These are phyloP conservation scores for Arthrobotrys conoides DNA, from an alignment of 2,329 filamentous ascomycete genomes.

Conservation along the genomic window DNA sequence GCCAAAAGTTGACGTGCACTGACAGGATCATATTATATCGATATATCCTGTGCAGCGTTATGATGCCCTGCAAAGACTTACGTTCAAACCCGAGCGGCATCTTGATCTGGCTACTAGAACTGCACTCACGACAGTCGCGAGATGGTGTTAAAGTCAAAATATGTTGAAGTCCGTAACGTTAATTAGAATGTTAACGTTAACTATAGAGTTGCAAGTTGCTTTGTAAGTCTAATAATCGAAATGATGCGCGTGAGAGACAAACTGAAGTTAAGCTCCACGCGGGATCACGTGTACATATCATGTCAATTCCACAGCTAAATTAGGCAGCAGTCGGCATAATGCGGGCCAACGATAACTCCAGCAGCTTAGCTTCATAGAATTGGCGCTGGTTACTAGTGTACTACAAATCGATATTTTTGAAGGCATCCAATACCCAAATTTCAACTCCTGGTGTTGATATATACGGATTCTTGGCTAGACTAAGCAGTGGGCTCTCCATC, in stretches of 20 bases:
- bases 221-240: background rate
- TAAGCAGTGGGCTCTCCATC: background rate
- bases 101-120: background rate
- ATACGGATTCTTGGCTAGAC: background rate
- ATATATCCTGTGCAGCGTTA: too few species aligned
- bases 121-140: background rate
- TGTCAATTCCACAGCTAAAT: background rate
- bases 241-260: background rate
- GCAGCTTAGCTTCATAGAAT: too few species aligned
- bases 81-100: slow-evolving; percentile 64
- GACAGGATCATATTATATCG: too few species aligned
- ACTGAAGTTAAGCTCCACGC: background rate
- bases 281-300: slow-evolving; percentile 26
- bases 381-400: too few species aligned
- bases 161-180: slow-evolving; percentile 7
- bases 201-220: background rate
- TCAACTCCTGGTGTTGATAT: background rate
- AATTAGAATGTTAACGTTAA: too few species aligned
- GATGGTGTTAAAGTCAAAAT: background rate
- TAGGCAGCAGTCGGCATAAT: slow-evolving; percentile 47
- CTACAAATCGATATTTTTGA: too few species aligned
- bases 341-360: background rate
- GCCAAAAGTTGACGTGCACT: too few species aligned
- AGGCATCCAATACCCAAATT: background rate
- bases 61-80: slow-evolving; percentile 29